Conservation (phyloP, 176 grass and related monocot species). For the Puccinellia tenuiflora region DNA sequence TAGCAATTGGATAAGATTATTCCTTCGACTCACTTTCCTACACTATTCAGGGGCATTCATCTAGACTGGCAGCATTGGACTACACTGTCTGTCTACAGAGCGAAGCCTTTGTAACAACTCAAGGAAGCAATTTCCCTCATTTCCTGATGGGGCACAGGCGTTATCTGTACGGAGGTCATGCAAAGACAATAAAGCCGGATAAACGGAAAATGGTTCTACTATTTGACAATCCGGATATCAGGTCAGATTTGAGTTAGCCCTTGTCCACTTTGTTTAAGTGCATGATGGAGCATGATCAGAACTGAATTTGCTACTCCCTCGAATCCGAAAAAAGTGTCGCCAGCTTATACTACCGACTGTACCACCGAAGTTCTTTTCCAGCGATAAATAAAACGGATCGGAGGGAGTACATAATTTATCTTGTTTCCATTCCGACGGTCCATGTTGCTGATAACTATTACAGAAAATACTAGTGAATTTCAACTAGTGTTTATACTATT, state of each 20-base stretch:
- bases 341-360: no score
- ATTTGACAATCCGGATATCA: slow-evolving; percentile 63
- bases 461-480: neutral
- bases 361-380: no score
- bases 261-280: neutral
- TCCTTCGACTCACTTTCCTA: neutral
- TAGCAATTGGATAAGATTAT: neutral
- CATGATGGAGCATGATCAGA: neutral
- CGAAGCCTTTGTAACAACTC: slow-evolving; percentile 78
- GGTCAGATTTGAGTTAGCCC: slow-evolving; percentile 26
- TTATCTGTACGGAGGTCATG: slow-evolving; percentile 61
- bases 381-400: no score
- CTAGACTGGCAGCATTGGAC: slow-evolving; percentile 76
- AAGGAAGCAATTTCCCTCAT: slow-evolving; percentile 95
- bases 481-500: neutral
- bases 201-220: slow-evolving; percentile 70
- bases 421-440: neutral
- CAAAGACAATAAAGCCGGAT: slow-evolving; percentile 85
- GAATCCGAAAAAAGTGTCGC: no score
- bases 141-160: slow-evolving; percentile 85
- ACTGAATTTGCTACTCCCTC: neutral
- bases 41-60: slow-evolving; percentile 64
- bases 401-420: no score
- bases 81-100: slow-evolving; percentile 62
- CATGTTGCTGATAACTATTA: neutral